Base-by-base conservation (phyloP, 805 yeast species). In the Cyberlindnera americana region DNA sequence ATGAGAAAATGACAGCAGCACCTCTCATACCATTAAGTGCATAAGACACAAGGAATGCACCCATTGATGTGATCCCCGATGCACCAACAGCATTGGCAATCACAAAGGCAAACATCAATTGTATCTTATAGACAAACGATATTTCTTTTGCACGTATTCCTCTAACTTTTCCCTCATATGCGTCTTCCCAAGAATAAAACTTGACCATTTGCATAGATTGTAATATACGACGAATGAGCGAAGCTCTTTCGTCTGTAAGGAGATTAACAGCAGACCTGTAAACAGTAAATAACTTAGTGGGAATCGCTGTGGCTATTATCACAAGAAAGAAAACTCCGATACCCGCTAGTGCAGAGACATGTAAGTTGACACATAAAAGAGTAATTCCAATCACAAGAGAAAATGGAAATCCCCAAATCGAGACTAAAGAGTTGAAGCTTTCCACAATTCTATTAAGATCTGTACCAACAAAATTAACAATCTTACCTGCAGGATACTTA, bases 101-200 rank as follows among this genome's bases (percentile, higher is more conserved):
- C 17, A 73, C 17, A 67, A 48, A 58, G 76, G 85, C 60, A 87
- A 75, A 19, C 73, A 59, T 32, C 28, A 75, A 62, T 50, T 82
- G 85, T 62, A 83, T 70, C 36, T 62, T 64, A 49, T 75, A 68
- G 45, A 86, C 66, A 34, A 64, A 62, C 3, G 50, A 46, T 73
- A 81, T 75, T 60, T 86, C 95, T n/a, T 64, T 56, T 1, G 51
- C 48, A 50, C 95, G 71, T 16, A 74, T 64, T 4, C 64, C 65
- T 4, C 73, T 52, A 27, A 87, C 69, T 31, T 71, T 59, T 8
- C 67, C 60, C 33, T 67, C 65, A 57, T 83, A 87, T 1, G 95
- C 85, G n/a, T 68, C 69, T 62, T 87, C 95, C 95, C 95, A 86
- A 3, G 90, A 79, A 56, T 86, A 87, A 58, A 72, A 82, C 63